Conservation (phyloP, 2,329 filamentous ascomycete species). For the Fusarium nisikadoi region DNA sequence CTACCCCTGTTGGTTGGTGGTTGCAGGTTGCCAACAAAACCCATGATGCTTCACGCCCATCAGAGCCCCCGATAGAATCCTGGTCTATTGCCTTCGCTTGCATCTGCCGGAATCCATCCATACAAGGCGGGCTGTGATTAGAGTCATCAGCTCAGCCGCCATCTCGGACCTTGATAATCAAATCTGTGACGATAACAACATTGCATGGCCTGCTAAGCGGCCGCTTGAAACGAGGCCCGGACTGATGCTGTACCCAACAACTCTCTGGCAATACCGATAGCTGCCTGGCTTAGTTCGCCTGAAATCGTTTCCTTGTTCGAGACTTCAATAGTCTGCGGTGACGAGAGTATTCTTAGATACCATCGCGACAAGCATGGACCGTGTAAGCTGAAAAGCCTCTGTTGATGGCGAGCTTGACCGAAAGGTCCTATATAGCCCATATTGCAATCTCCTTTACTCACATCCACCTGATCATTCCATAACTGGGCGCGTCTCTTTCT, state of each 20-base stretch:
- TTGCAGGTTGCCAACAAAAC: background rate
- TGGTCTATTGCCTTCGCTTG: background rate
- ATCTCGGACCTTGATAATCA: background rate
- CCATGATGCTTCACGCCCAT: background rate
- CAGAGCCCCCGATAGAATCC: background rate
- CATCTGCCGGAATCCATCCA: background rate
- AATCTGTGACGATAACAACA: background rate
- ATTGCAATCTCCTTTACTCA: background rate
- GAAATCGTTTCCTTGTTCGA: background rate
- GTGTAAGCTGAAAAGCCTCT: background rate
- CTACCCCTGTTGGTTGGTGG: background rate
- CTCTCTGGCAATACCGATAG: background rate
- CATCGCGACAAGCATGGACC: background rate
- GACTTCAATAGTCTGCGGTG: background rate
- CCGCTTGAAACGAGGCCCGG: background rate
- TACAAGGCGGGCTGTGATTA: background rate
- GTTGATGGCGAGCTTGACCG: background rate
- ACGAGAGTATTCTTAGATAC: background rate
- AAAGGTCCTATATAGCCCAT: background rate
- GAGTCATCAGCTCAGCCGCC: background rate
- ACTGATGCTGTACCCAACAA: background rate
- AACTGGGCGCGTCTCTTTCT: background rate
- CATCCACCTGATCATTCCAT: background rate
- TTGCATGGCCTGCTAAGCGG: background rate
- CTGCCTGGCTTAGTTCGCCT: background rate